A percentile compares a stretch with the other conserved stretches of the same genome.
These are phyloP conservation scores for Arthrinium phaeospermum DNA, from an alignment of 2,329 filamentous ascomycete genomes.

Conservation along the genomic window DNA sequence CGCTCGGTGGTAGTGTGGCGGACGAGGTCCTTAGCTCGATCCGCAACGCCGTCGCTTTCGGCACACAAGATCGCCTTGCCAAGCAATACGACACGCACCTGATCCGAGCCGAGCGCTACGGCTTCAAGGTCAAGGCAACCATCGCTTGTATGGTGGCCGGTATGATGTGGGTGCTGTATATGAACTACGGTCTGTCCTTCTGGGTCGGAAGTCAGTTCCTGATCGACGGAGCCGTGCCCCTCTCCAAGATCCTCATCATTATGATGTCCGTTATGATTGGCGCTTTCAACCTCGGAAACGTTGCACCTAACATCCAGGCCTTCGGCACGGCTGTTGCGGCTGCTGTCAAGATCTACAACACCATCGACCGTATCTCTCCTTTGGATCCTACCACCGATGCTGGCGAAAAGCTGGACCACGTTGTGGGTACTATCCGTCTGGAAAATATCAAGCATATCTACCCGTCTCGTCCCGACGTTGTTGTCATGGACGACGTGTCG, in stretches of 20 bases:
- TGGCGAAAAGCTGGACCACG: slow-evolving; percentile 74
- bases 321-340: slow-evolving; percentile 85
- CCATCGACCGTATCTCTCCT: slow-evolving; percentile 87
- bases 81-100: slow-evolving; percentile 83
- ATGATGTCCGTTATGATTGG: slow-evolving; percentile 92
- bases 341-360: slow-evolving; percentile 89
- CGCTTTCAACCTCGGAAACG: slow-evolving; percentile 87
- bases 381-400: slow-evolving; percentile 75
- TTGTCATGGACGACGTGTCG: slow-evolving; percentile 83
- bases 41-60: slow-evolving; percentile 90
- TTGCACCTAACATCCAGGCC: slow-evolving; percentile 83
- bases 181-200: slow-evolving; percentile 87
- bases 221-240: slow-evolving; percentile 65
- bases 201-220: slow-evolving; percentile 85
- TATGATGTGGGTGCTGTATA: slow-evolving; percentile 84
- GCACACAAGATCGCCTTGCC: slow-evolving; percentile 90
- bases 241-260: slow-evolving; percentile 81
- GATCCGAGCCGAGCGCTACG: slow-evolving; percentile 73
- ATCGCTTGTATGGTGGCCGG: slow-evolving; percentile 80
- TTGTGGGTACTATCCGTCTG: slow-evolving; percentile 81
- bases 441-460: slow-evolving; percentile 90
- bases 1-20: slow-evolving; percentile 82
- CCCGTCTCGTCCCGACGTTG: slow-evolving; percentile 87
- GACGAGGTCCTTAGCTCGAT: slow-evolving; percentile 96
- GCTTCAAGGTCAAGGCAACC: slow-evolving; percentile 74